A percentile compares a stretch with the other conserved stretches of the same genome.
Conservation (phyloP, 495 filamentous ascomycete genomes). For the Penicillium paxilli region DNA sequence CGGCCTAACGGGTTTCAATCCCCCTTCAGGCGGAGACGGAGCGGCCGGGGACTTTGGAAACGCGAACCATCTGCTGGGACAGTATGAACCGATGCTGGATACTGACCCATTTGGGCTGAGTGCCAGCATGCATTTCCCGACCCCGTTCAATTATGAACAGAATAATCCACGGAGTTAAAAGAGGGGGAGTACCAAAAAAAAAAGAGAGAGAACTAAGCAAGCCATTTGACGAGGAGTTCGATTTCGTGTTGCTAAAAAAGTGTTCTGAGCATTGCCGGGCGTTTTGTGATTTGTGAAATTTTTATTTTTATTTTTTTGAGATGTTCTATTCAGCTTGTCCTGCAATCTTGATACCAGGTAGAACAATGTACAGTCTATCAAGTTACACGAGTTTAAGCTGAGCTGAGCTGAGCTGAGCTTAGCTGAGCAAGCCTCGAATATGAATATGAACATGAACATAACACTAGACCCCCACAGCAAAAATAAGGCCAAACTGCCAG, state of each 20-base stretch:
- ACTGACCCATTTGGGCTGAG: conserved; percentile 88
- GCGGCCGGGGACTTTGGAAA: conserved; percentile 44
- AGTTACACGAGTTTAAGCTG: too few species aligned
- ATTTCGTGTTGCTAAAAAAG: conserved; percentile 18
- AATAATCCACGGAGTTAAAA: conserved; percentile 40
- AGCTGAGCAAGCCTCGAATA: neutral
- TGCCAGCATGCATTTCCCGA: conserved; percentile 92
- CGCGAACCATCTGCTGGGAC: conserved; percentile 70
- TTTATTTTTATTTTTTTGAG: too few species aligned
- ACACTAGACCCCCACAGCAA: too few species aligned
- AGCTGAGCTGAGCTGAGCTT: neutral
- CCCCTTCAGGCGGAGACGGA: conserved; percentile 37
- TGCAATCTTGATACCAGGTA: conserved; percentile 26
- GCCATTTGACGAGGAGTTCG: neutral
- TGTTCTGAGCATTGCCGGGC: conserved; percentile 30
- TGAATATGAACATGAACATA: too few species aligned
- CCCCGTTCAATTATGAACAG: conserved; percentile 79
- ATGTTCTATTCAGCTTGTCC: neutral
- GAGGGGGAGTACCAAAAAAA: conserved; percentile 2
- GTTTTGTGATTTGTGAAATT: too few species aligned
- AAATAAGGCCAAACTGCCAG: too few species aligned
- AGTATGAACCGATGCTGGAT: conserved; percentile 80
- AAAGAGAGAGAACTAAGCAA: conserved; percentile 1
- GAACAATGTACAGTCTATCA: conserved; percentile 11
- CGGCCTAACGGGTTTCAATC: conserved; percentile 35